Evolutionary conservation across 768 basidiomycete species (phyloP).

Genomic region (Leccinellum luteum): DNA sequence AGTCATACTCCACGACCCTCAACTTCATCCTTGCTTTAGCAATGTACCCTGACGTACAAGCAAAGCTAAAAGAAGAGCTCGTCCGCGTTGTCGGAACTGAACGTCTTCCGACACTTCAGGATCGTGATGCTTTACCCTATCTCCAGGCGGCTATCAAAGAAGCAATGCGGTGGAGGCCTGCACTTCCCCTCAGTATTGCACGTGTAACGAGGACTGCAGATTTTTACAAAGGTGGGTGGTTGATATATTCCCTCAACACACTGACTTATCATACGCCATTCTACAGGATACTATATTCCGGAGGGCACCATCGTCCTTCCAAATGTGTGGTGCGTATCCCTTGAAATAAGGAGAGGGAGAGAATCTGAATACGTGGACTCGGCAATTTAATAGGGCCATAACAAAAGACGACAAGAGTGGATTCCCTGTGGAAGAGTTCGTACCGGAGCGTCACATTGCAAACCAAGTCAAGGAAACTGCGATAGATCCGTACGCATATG

Average conservation of each 20-base stretch:
- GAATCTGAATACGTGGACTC: background rate
- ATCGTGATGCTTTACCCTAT: conserved; percentile 46
- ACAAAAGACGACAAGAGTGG: conserved; percentile 17
- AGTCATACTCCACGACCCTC: conserved; percentile 18
- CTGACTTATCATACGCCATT: background rate
- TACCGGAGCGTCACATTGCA: conserved; percentile 12
- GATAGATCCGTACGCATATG: conserved; percentile 9
- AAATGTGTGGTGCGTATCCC: conserved; percentile 13
- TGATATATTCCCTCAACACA: background rate
- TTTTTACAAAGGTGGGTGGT: conserved; percentile 9
- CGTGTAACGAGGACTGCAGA: conserved; percentile 5
- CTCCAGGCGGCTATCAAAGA: conserved; percentile 44
- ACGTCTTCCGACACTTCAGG: conserved; percentile 40
- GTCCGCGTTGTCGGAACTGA: conserved; percentile 44
- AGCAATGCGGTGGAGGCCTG: conserved; percentile 5
- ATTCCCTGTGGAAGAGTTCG: conserved; percentile 14
- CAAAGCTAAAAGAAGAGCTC: conserved; percentile 52
- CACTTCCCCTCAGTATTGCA: conserved; percentile 14
- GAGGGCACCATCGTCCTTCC: conserved; percentile 11
- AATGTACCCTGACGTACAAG: conserved; percentile 42
- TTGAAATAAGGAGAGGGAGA: background rate
- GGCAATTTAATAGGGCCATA: conserved; percentile 10
- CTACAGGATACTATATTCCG: conserved; percentile 10
- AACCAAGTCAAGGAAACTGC: conserved; percentile 6
- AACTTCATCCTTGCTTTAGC: conserved; percentile 18